Evolutionary conservation across 768 basidiomycete species (phyloP).

Genomic region (Clavaria fumosa): DNA sequence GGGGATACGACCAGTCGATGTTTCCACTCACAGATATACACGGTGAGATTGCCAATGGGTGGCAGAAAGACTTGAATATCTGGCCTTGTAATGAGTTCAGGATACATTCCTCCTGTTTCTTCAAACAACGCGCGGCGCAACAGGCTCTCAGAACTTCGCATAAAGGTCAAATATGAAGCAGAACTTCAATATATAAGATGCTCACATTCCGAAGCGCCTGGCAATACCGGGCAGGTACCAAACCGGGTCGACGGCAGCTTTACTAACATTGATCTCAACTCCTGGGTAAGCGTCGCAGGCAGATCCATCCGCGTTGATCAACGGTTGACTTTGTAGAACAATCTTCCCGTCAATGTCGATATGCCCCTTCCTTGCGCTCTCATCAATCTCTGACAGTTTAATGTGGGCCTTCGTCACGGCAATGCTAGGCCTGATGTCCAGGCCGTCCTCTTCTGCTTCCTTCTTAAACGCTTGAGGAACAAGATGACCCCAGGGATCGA

Average conservation of each 20-base stretch:
- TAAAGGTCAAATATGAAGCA: constrained; percentile 2
- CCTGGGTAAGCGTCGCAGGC: constrained; percentile 46
- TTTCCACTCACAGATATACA: constrained; percentile 63
- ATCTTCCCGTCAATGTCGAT: constrained; percentile 71
- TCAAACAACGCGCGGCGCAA: constrained; percentile 90
- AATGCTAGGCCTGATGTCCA: constrained; percentile 87
- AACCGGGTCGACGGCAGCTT: constrained; percentile 92
- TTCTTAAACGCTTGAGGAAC: constrained; percentile 55
- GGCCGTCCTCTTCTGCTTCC: constrained; percentile 44
- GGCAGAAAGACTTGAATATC: constrained; percentile 95
- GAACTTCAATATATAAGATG: constrained; percentile 8
- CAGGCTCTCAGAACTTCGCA: constrained; percentile 55
- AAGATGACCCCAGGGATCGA: constrained; percentile 91
- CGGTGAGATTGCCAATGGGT: constrained; percentile 82
- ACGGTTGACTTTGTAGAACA: constrained; percentile 51
- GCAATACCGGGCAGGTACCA: constrained; percentile 94
- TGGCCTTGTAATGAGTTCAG: constrained; percentile 86
- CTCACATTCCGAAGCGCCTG: constrained; percentile 83
- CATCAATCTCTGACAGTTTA: constrained; percentile 89
- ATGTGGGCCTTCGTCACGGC: constrained; percentile 87
- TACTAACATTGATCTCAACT: constrained; percentile 77
- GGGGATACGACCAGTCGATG: neutral
- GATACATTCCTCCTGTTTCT: constrained; percentile 92
- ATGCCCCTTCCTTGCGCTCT: constrained; percentile 54
- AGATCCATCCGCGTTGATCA: constrained; percentile 49